phyloP scores from a whole-genome alignment of 257 asterid genomes.

The Fraxinus cuspidata region DNA sequence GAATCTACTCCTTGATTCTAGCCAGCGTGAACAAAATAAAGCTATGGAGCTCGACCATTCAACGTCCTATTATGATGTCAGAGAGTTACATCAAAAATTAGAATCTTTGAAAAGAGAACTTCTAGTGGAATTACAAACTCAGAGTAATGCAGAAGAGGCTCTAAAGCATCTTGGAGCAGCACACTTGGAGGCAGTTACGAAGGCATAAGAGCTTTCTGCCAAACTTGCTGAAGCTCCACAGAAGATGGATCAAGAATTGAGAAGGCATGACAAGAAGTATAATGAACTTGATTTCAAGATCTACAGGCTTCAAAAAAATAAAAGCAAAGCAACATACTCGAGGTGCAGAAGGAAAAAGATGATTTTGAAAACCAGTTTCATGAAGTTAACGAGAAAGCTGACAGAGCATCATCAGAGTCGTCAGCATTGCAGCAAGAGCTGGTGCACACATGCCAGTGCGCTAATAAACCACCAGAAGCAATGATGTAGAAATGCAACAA shows the following conservation, averaged over 20 bases:
- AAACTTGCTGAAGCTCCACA: conserved; percentile 88
- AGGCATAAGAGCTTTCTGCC: conserved; percentile 66
- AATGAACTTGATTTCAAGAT: conserved; percentile 84
- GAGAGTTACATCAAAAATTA: conserved; percentile 55
- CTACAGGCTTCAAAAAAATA: conserved; percentile 91
- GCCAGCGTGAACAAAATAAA: conserved; percentile 28
- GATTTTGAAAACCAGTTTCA: conserved; percentile 81
- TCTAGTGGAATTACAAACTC: conserved; percentile 74
- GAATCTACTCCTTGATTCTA: conserved; percentile 36
- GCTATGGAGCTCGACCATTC: conserved; percentile 34
- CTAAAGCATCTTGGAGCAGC: conserved; percentile 71
- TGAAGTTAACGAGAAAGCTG: conserved; percentile 79
- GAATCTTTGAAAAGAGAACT: conserved; percentile 59
- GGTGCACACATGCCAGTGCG: conserved; percentile 76
- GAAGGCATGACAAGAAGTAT: conserved; percentile 81
- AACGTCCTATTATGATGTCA: conserved; percentile 25
- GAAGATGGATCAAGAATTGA: conserved; percentile 84
- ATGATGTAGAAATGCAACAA: conserved; percentile 88
- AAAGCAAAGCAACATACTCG: conserved; percentile 96
- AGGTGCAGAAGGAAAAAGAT: conserved; percentile 96
- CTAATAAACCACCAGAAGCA: conserved; percentile 88
- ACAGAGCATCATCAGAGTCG: conserved; percentile 66
- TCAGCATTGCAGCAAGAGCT: conserved; percentile 75
- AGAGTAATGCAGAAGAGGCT: conserved; percentile 86
- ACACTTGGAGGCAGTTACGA: conserved; percentile 71